Conservation (phyloP, 1,284 basidiomycete genomes). For the Ceraceosorus guamensis region DNA sequence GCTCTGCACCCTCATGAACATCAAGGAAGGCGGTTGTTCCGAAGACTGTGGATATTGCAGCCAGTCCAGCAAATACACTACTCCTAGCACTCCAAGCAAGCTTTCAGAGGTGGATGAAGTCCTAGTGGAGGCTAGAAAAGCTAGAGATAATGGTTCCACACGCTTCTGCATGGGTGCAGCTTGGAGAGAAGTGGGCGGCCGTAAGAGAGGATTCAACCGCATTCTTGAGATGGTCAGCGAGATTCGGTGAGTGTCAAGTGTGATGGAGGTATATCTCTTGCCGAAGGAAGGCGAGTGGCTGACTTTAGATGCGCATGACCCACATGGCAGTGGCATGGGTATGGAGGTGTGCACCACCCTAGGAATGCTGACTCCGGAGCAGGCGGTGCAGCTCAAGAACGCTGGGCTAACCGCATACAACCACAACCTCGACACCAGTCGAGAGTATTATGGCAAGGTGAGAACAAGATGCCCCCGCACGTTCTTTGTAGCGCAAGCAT, state of each 20-base stretch:
- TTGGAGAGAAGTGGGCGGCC: slow-evolving; percentile 91
- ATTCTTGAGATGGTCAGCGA: slow-evolving; percentile 84
- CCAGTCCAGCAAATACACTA: slow-evolving; percentile 85
- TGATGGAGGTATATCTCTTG: neutral
- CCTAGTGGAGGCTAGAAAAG: slow-evolving; percentile 65
- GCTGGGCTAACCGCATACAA: slow-evolving; percentile 97
- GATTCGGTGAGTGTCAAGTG: slow-evolving; percentile 52
- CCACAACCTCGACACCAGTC: slow-evolving; percentile 95
- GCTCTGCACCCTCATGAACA: slow-evolving; percentile 96
- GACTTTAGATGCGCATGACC: neutral
- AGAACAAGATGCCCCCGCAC: neutral
- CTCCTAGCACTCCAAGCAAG: slow-evolving; percentile 77
- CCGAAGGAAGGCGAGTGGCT: neutral
- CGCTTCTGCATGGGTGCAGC: slow-evolving; percentile 99
- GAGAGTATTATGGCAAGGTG: slow-evolving; percentile 90
- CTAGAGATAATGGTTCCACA: slow-evolving; percentile 91
- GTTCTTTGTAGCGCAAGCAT: too few relatives aligned
- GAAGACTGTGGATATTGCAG: slow-evolving; percentile 99
- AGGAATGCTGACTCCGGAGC: slow-evolving; percentile 89
- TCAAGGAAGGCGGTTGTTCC: slow-evolving; percentile 81
- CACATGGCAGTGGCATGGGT: slow-evolving; percentile 43
- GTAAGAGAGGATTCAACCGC: slow-evolving; percentile 87
- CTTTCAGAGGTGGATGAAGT: slow-evolving; percentile 89
- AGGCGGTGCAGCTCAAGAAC: slow-evolving; percentile 77
- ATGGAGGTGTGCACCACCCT: slow-evolving; percentile 86